Conservation (phyloP, 176 grass and related monocot genomes). For the Bothriochloa decipiens region DNA sequence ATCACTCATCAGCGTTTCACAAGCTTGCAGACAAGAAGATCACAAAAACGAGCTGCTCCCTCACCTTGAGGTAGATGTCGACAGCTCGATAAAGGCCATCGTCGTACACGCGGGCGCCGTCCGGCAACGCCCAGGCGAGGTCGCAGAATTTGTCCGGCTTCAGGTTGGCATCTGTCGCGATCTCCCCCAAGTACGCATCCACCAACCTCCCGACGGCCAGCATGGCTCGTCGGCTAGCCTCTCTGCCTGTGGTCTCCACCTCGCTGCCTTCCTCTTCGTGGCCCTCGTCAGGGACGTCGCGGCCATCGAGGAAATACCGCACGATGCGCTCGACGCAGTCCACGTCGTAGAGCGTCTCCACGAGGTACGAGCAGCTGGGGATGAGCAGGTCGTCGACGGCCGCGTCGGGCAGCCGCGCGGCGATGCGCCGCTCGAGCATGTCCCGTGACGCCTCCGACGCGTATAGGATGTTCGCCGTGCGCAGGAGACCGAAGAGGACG, state of each 20-base stretch:
- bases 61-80: constrained; percentile 99
- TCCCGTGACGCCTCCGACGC: constrained; percentile 69
- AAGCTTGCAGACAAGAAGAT: neutral
- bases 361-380: constrained; percentile 93
- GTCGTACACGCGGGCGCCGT: constrained; percentile 75
- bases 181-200: constrained; percentile 86
- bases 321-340: constrained; percentile 86
- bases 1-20: neutral
- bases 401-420: constrained; percentile 72
- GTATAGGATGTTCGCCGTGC: constrained; percentile 84
- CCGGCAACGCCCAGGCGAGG: constrained; percentile 89
- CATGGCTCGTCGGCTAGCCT: constrained; percentile 48
- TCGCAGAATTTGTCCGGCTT: constrained; percentile 85
- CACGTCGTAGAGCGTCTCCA: constrained; percentile 98
- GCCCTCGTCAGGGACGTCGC: constrained; percentile 32
- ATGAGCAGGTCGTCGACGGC: constrained; percentile 85
- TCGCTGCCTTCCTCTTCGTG: constrained; percentile 41
- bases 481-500: constrained; percentile 87
- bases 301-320: constrained; percentile 65
- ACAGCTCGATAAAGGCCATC: constrained; percentile 96
- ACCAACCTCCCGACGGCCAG: constrained; percentile 65
- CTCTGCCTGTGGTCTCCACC: constrained; percentile 42
- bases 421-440: constrained; percentile 72
- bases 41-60: neutral
- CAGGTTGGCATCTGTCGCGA: constrained; percentile 89